Base-by-base conservation (phyloP, 257 asterid species). In the Solanum verrucosum region DNA sequence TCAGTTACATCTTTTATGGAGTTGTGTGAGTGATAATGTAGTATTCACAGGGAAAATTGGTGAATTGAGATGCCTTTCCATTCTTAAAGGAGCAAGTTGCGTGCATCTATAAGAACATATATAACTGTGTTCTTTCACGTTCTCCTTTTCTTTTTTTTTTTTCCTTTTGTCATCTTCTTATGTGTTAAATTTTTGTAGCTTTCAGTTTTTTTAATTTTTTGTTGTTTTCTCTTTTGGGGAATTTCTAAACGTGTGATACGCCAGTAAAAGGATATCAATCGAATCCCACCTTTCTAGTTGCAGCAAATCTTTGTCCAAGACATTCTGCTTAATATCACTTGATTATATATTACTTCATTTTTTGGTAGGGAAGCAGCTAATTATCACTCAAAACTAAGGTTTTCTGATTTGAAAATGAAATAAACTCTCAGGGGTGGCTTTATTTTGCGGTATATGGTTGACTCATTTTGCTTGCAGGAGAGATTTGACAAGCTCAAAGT, bases 381-480 rank as follows among this genome's bases (percentile, higher is more conserved):
- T 14, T 77, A 78, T 25, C 37, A 25, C 59, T 78, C 37, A 4
- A 25, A 77, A 78, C 38, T 42, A 72, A 34, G 6, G 60, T 40
- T 78, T 40, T 78, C 84, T 42, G 65, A 21, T 25, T 42, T n/a
- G 25, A 46, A 42, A 18, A 46, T 27, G 42, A 37, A 78, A n/a
- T 25, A 15, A 77, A 42, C 60, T 79, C 37, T 38, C n/a, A 5
- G 52, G 31, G 33, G 38, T 46, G 65, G 65, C 65, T 78, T 42
- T 14, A 79, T 78, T 49, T 42, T 79, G 56, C 25, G 10, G 56
- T 81, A 49, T 81, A 27, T 81, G 42, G 70, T 49, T 81, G 70
- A 46, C 85, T 81, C 38, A 46, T 67, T 86, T 59, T 34, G 29
- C 34, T 91, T 86, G 89, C 95, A 94, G 98, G 96, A 89, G 33